Evolutionary conservation across 345 rosid species (phyloP).

Genomic region (Citrus australasica): DNA sequence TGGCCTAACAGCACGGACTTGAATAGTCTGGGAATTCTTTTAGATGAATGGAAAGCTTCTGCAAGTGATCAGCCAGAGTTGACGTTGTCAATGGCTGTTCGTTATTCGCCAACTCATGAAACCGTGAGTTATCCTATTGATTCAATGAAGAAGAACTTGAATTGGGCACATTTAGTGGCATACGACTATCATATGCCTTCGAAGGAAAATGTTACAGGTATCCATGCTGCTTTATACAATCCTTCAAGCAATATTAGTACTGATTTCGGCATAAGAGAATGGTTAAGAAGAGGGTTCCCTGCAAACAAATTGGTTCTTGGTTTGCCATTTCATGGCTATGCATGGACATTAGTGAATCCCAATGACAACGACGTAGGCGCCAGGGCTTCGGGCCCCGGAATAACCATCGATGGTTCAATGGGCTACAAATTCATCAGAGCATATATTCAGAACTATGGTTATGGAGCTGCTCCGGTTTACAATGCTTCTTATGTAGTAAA

Average conservation of each 20-base stretch:
- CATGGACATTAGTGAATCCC: conserved; percentile 20
- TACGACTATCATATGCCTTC: conserved; percentile 29
- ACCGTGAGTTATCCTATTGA: conserved; percentile 19
- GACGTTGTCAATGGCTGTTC: conserved; percentile 15
- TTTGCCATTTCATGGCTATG: conserved; percentile 33
- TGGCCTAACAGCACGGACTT: conserved; percentile 30
- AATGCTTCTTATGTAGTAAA: conserved; percentile 14
- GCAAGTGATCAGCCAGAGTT: not conserved
- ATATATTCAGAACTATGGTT: conserved; percentile 15
- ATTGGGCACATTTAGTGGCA: conserved; percentile 28
- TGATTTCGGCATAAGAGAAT: conserved; percentile 24
- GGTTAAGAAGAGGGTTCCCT: conserved; percentile 26
- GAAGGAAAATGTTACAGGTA: conserved; percentile 25
- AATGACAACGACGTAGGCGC: not conserved
- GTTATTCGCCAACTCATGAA: not conserved
- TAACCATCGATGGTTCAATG: conserved; percentile 16
- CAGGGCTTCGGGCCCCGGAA: conserved; percentile 10
- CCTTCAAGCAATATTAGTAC: conserved; percentile 19
- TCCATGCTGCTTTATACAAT: conserved; percentile 27
- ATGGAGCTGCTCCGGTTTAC: conserved; percentile 13
- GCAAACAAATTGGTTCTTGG: conserved; percentile 27
- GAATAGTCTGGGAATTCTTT: conserved; percentile 11
- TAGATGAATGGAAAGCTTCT: conserved; percentile 25
- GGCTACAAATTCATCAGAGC: conserved; percentile 11
- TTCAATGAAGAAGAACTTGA: conserved; percentile 20